phyloP scores from a whole-genome alignment of 2,329 filamentous ascomycete genomes.

The Elsinoe necatrix region DNA sequence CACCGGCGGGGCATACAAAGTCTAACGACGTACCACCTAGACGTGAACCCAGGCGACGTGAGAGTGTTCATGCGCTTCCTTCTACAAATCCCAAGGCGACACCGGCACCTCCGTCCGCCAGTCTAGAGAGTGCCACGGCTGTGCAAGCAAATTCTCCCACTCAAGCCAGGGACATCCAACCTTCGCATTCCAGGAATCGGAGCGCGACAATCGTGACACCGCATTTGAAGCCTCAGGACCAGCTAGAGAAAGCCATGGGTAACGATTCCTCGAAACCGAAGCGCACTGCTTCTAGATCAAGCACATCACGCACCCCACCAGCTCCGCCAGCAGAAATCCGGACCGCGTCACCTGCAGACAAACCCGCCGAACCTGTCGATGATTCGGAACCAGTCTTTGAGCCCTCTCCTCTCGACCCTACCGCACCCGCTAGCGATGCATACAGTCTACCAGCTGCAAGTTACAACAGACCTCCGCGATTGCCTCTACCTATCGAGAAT shows the following conservation, averaged over 20 bases:
- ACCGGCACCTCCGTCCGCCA: slow-evolving; percentile 32
- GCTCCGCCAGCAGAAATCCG: slow-evolving; percentile 14
- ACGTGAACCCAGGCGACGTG: slow-evolving; percentile 30
- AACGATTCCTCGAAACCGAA: slow-evolving; percentile 15
- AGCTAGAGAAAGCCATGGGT: slow-evolving; percentile 14
- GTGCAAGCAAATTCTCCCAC: slow-evolving; percentile 16
- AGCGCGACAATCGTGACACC: slow-evolving; percentile 24
- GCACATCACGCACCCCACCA: slow-evolving; percentile 15
- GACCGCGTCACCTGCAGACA: slow-evolving; percentile 27
- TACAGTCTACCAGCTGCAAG: slow-evolving; percentile 35
- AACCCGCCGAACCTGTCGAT: slow-evolving; percentile 32
- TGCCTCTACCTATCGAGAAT: slow-evolving; percentile 90
- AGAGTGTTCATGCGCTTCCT: slow-evolving; percentile 34
- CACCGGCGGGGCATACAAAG: slow-evolving; percentile 19
- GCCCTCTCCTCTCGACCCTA: slow-evolving; percentile 21
- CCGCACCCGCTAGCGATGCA: slow-evolving; percentile 22
- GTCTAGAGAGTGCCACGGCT: slow-evolving; percentile 28
- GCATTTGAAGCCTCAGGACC: slow-evolving; percentile 28
- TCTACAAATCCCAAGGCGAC: slow-evolving; percentile 27
- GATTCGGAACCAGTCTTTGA: slow-evolving; percentile 21
- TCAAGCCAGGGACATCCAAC: slow-evolving; percentile 10
- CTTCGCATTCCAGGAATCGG: slow-evolving; percentile 23
- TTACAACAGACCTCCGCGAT: slow-evolving; percentile 65
- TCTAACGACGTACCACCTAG: slow-evolving; percentile 18
- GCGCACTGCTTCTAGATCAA: neutral